phyloP scores from a whole-genome alignment of 2,329 filamentous ascomycete species.

The Beauveria australis region DNA sequence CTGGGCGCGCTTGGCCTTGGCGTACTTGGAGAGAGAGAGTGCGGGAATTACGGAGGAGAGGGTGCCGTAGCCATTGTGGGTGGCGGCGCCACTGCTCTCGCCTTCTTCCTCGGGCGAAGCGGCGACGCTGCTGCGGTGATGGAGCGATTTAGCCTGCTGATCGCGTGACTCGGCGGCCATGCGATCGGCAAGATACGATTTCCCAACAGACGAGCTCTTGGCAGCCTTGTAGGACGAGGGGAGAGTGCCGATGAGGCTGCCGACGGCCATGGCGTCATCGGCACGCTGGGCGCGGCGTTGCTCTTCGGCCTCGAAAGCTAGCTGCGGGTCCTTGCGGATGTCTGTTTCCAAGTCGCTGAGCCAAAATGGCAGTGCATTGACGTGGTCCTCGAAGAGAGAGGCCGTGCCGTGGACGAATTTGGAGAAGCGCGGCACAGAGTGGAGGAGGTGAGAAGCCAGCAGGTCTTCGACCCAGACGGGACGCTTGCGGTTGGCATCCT shows the following conservation, averaged over 20 bases:
- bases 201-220: constrained; percentile 58
- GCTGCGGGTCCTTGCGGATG: constrained; percentile 86
- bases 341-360: constrained; percentile 84
- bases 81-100: constrained; percentile 22
- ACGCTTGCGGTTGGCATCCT: constrained; percentile 56
- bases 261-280: constrained; percentile 82
- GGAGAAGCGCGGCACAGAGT: constrained; percentile 82
- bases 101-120: constrained; percentile 27
- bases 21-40: constrained; percentile 75
- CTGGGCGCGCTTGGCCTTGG: constrained; percentile 44
- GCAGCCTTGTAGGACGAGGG: constrained; percentile 48
- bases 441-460: constrained; percentile 86
- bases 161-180: constrained; percentile 38
- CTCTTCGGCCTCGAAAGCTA: constrained; percentile 86
- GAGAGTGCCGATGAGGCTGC: constrained; percentile 67
- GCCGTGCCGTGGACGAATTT: constrained; percentile 96
- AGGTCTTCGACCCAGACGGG: constrained; percentile 85
- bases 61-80: constrained; percentile 42
- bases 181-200: constrained; percentile 53
- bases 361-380: constrained; percentile 97
- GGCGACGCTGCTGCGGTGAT: constrained; percentile 19
- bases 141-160: constrained; percentile 21
- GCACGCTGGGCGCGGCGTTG: constrained; percentile 71
- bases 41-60: constrained; percentile 70
- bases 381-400: constrained; percentile 86